These are phyloP conservation scores for Chaetomiaceae sp. DNA, from an alignment of 2,329 filamentous ascomycete species.

Conservation along the genomic window DNA sequence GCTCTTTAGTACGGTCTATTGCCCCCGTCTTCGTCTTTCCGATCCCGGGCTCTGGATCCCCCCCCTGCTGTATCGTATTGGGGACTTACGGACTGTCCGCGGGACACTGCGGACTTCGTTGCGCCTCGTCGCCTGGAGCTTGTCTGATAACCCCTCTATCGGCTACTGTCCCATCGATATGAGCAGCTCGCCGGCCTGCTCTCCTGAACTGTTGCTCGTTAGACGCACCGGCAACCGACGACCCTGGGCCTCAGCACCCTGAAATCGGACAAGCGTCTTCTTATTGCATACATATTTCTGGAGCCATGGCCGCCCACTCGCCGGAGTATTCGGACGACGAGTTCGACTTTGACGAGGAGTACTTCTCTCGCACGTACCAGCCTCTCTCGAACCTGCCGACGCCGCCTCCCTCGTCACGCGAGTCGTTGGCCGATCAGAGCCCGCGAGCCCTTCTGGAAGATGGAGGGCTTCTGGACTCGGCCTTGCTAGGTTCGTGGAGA, in stretches of 20 bases:
- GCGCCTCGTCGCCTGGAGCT: constrained; percentile 10
- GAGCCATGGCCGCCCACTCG: constrained; percentile 16
- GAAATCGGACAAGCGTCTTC: constrained; percentile 6
- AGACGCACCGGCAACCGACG: constrained; percentile 24
- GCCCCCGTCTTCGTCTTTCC: no score
- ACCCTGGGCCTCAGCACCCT: constrained; percentile 14
- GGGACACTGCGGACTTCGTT: constrained; percentile 11
- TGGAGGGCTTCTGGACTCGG: constrained; percentile 38
- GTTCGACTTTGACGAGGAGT: constrained; percentile 45
- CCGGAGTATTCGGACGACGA: constrained; percentile 27
- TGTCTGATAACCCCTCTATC: neutral
- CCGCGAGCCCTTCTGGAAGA: constrained; percentile 39
- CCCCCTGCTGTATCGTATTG: neutral
- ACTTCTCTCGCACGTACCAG: constrained; percentile 55
- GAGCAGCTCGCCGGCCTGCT: constrained; percentile 24
- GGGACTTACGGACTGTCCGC: constrained; percentile 4
- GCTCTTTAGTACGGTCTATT: no score
- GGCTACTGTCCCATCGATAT: constrained; percentile 20
- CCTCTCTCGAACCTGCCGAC: constrained; percentile 63
- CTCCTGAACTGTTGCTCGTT: constrained; percentile 22
- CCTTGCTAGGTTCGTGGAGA: constrained; percentile 34
- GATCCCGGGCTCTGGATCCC: no score
- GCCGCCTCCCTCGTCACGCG: constrained; percentile 52
- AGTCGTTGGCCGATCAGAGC: constrained; percentile 39
- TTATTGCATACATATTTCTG: constrained; percentile 5